Evolutionary conservation across 2,329 filamentous ascomycete species (phyloP).

Genomic region (Claviceps sorghi): DNA sequence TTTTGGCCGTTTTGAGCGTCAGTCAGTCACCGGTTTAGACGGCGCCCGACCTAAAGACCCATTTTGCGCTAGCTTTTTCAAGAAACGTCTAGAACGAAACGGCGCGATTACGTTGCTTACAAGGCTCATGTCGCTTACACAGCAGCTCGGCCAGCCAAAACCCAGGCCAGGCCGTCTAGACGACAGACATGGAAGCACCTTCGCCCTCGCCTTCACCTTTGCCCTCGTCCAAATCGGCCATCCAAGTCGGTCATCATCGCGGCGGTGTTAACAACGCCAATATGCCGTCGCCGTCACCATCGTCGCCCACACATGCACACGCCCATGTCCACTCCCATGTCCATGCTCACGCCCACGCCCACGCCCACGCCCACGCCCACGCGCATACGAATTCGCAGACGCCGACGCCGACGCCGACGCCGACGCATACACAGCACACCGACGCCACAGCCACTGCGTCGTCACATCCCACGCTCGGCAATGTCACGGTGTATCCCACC

Average conservation of each 20-base stretch:
- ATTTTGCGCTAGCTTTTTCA: not conserved
- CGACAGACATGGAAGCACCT: not conserved
- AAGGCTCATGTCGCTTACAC: not conserved
- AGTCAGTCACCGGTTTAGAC: not conserved
- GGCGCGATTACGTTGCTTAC: not conserved
- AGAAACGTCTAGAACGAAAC: not conserved
- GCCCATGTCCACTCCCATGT: too few species aligned
- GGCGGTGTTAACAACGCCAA: slow-evolving; percentile 11
- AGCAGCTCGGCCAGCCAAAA: not conserved
- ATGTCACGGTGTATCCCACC: slow-evolving; percentile 25
- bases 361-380: too few species aligned
- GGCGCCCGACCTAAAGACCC: not conserved
- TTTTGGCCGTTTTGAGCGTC: too few species aligned
- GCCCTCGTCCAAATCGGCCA: slow-evolving; percentile 12
- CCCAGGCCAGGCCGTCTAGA: not conserved
- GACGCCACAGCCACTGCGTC: slow-evolving; percentile 5
- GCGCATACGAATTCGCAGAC: too few species aligned
- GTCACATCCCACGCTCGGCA: slow-evolving; percentile 11
- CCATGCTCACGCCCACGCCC: not conserved
- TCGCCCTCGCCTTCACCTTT: slow-evolving; percentile 3
- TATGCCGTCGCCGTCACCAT: slow-evolving; percentile 10
- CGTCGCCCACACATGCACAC: slow-evolving; percentile 7
- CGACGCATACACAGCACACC: slow-evolving; percentile 7
- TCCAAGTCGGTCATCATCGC: not conserved
- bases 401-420: not conserved